Conservation (phyloP, 2,329 filamentous ascomycete genomes). For the Clarireedia homoeocarpa region DNA sequence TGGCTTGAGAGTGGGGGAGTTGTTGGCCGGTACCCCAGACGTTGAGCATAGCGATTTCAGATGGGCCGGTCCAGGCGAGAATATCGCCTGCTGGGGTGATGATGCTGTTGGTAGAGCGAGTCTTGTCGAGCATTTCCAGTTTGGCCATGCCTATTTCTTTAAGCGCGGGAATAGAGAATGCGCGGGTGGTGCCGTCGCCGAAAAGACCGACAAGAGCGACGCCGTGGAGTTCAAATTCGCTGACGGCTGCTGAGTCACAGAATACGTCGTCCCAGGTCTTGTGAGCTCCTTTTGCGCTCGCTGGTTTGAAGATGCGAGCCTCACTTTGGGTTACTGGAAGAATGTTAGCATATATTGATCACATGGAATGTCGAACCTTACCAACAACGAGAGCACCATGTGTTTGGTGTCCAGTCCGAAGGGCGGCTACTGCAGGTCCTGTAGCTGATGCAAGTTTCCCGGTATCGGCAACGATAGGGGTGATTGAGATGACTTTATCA, state of each 20-base stretch:
- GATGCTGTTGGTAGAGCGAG: slow-evolving; percentile 59
- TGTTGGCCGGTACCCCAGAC: slow-evolving; percentile 70
- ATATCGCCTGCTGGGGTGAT: slow-evolving; percentile 76
- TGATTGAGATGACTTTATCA: slow-evolving; percentile 66
- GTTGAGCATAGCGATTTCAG: slow-evolving; percentile 74
- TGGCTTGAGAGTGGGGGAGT: slow-evolving; percentile 59
- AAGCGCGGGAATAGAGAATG: slow-evolving; percentile 78
- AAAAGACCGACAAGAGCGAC: slow-evolving; percentile 79
- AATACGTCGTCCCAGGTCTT: slow-evolving; percentile 77
- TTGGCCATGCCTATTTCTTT: slow-evolving; percentile 70
- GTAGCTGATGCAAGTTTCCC: slow-evolving; percentile 71
- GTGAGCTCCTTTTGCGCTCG: slow-evolving; percentile 79
- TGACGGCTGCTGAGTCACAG: slow-evolving; percentile 73
- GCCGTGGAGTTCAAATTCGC: slow-evolving; percentile 66
- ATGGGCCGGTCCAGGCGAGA: slow-evolving; percentile 81
- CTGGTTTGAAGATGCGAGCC: slow-evolving; percentile 81
- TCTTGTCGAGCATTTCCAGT: slow-evolving; percentile 64
- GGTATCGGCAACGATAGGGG: slow-evolving; percentile 69
- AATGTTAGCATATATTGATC: slow-evolving; percentile 10
- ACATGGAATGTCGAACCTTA: slow-evolving; percentile 30
- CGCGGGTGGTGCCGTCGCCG: slow-evolving; percentile 70
- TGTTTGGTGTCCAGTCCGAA: slow-evolving; percentile 66
- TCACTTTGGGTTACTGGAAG: slow-evolving; percentile 53
- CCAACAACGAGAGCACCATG: slow-evolving; percentile 75
- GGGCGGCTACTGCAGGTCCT: slow-evolving; percentile 63